Base-by-base conservation (phyloP, 208 protist genomes). In the Leishmania aethiopica region DNA sequence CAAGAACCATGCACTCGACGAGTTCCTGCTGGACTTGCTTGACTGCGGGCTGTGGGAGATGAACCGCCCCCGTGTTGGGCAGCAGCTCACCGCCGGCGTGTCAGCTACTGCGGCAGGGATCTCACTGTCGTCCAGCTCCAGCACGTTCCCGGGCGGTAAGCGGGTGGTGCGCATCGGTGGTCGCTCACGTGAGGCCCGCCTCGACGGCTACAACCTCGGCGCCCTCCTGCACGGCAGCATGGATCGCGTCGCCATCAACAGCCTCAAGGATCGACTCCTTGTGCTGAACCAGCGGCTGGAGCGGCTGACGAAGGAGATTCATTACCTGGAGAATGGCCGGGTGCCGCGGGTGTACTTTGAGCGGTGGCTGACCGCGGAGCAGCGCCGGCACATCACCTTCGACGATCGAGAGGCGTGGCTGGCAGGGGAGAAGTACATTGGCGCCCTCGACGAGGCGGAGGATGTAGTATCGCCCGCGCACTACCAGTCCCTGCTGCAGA, bases 1-100 rank as follows among this genome's bases (percentile, higher is more conserved):
- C 86, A 99, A 98, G 78, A 99, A 99, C 84, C 98, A 99, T 83
- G 97, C 98, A n/a, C 87, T 99, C 32, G 98, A 99, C 81, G 95
- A 98, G 86, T 98, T 98, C 75, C 93, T 98, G 37, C 84, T 96
- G 0, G 95, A 98, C 73, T 80, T 98, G 60, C 88, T 98, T 25
- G 79, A 93, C 37, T 90, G 86, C 75, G 85, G 89, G 11, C 84
- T 97, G 49, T 98, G 95, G 94, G 85, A 91, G 62, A 78, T 84
- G 72, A 89, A 88, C 66, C 82, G 91, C 40, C 89, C 89, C n/a
- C 81, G 86, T 22, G 84, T 86, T 47, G 80, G 74, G 77, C 84
- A 86, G 53, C 70, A 83, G 53, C 67, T 83, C 28, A 76, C 76
- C 37, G 77, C 77, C 5, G 81, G 51, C 49, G 80, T 79, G 64